These are phyloP conservation scores for Halenospora varia DNA, from an alignment of 495 filamentous ascomycete genomes.

Conservation along the genomic window DNA sequence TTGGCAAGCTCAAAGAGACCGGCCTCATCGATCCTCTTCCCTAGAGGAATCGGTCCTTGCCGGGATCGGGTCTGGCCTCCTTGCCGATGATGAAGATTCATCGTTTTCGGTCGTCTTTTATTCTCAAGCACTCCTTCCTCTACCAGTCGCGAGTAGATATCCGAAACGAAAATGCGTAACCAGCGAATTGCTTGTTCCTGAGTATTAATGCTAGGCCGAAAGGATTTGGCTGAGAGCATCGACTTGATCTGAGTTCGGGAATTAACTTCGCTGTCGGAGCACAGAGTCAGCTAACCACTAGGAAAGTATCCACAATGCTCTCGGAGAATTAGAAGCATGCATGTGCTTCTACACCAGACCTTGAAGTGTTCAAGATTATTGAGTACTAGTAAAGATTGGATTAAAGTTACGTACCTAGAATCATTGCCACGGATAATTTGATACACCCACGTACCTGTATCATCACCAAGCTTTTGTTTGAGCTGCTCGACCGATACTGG, in stretches of 20 bases:
- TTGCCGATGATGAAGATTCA: constrained; percentile 77
- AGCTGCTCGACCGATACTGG: constrained; percentile 70
- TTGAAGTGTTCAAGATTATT: not conserved
- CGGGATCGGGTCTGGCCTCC: constrained; percentile 66
- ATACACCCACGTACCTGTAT: constrained; percentile 86
- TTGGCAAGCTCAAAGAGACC: constrained; percentile 75
- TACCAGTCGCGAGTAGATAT: constrained; percentile 84
- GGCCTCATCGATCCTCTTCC: constrained; percentile 64
- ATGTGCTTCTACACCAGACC: too few relatives aligned
- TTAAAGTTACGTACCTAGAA: constrained; percentile 15
- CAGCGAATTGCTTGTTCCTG: constrained; percentile 81
- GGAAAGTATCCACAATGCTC: not conserved
- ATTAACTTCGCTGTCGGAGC: constrained; percentile 69
- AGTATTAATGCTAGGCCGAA: constrained; percentile 76
- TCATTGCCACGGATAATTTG: constrained; percentile 83
- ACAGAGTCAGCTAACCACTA: not conserved
- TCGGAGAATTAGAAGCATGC: too few relatives aligned
- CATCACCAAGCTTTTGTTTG: constrained; percentile 74
- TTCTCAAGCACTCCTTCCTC: constrained; percentile 92
- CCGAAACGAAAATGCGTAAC: constrained; percentile 88
- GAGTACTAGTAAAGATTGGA: not conserved
- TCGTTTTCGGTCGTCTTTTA: constrained; percentile 77
- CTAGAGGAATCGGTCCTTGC: constrained; percentile 71
- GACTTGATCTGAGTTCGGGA: constrained; percentile 90
- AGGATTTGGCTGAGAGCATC: constrained; percentile 98